A percentile compares a stretch with the other conserved stretches of the same genome.
Conservation (phyloP, 2,329 filamentous ascomycete genomes). For the Colletotrichum liaoningense region DNA sequence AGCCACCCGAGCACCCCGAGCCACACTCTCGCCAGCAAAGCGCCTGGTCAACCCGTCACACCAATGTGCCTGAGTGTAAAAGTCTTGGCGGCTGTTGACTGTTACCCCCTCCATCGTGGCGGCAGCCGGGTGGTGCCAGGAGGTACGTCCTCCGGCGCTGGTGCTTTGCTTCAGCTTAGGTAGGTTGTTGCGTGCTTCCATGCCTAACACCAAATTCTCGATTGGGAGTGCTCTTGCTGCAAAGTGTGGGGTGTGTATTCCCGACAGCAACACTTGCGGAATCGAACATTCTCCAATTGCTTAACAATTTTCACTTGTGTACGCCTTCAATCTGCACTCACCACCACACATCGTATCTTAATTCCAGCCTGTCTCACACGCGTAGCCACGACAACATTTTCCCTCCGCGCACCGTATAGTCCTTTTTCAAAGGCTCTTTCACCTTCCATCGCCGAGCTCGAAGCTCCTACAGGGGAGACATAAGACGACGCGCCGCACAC, state of each 20-base stretch:
- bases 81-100: neutral
- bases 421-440: neutral
- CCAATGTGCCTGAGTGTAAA: constrained; percentile 16
- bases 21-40: constrained; percentile 5
- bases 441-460: neutral
- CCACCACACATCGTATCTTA: neutral
- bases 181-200: no score
- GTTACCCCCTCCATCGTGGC: neutral
- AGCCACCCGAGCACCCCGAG: constrained; percentile 32
- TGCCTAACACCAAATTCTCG: neutral
- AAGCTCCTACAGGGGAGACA: neutral
- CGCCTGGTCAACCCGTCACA: neutral
- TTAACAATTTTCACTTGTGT: constrained; percentile 24
- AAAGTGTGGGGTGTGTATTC: constrained; percentile 7
- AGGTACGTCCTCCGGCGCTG: neutral
- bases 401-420: neutral
- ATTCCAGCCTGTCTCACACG: neutral
- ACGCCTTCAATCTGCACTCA: neutral
- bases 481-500: neutral
- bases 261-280: constrained; percentile 7
- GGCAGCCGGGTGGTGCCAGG: neutral
- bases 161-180: no score
- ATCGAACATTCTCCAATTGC: constrained; percentile 29
- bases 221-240: constrained; percentile 1
- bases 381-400: no score